A percentile compares a stretch with the other conserved stretches of the same genome.
Conservation (phyloP, 2,329 filamentous ascomycete genomes). For the Capronia americana region DNA sequence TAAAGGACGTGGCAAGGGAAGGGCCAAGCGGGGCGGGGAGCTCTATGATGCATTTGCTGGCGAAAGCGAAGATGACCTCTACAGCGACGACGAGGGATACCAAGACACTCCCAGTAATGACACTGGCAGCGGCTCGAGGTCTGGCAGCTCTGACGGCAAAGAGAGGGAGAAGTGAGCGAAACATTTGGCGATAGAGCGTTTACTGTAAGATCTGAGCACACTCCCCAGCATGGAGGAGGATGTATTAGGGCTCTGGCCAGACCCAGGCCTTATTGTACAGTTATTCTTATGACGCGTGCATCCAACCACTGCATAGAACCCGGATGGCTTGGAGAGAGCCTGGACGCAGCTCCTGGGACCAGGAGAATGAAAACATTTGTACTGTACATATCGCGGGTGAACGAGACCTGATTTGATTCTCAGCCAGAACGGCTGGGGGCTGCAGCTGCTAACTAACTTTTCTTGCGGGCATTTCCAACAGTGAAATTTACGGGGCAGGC, state of each 20-base stretch:
- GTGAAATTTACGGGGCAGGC: constrained; percentile 18
- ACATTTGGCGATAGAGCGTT: constrained; percentile 7
- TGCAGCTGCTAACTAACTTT: not conserved
- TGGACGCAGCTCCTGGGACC: not conserved
- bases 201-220: constrained; percentile 1
- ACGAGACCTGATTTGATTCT: not conserved
- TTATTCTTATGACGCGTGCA: constrained; percentile 20
- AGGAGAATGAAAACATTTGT: not conserved
- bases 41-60: constrained; percentile 97
- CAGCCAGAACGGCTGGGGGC: not conserved
- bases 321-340: not conserved
- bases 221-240: constrained; percentile 1
- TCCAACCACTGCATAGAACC: not conserved
- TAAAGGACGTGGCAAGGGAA: constrained; percentile 57
- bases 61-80: constrained; percentile 74
- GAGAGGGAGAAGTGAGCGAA: constrained; percentile 31
- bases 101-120: constrained; percentile 40
- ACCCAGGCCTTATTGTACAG: constrained; percentile 9
- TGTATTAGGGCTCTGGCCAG: constrained; percentile 1
- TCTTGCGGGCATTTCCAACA: constrained; percentile 7
- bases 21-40: constrained; percentile 74
- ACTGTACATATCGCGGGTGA: not conserved
- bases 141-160: constrained; percentile 31
- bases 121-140: constrained; percentile 36
- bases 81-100: constrained; percentile 52